Evolutionary conservation across 495 filamentous ascomycete species (phyloP), one percentile per base, ranked within the genome.

Genomic region (Penicillium dipodomyicola): DNA sequence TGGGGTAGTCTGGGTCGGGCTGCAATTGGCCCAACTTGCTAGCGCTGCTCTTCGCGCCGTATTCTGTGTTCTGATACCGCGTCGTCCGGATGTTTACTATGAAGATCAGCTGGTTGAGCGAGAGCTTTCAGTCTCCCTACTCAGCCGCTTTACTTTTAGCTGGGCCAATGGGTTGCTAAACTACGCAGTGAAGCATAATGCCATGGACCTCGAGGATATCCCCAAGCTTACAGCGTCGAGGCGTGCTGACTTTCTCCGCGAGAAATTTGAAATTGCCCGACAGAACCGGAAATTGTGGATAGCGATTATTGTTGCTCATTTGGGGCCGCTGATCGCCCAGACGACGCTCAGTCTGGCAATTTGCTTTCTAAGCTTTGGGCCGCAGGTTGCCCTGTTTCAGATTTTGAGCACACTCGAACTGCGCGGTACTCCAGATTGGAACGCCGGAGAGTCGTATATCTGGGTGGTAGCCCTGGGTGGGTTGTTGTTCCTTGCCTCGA

Each of bases 331-430:
- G 30, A 42, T 75, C 0, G 39, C 81, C 7, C 87, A 91, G 63
- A 81, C 77, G 59, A 19, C 67, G 14, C 65, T 89, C 14, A 83
- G 81, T 3, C 20, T 84, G 0, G 23, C 79, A 6, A 72, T 75
- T 32, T 81, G 82, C 5, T 65, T 86, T 27, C 65, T 86, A 4
- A 82, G 80, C 41, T 89, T 91, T 52, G 81, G 80, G 0, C 90
- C 90, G 1, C 88, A 91, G 59, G 79, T 87, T 51, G 83, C 87
- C 11, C 79, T 89, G 50, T 79, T 84, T 52, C 78, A 84, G 45
- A 77, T 94, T 23, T 69, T 94, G 19, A 74, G 67, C 17, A 64
- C 69, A 2, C 72, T 93, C n/a, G 88, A 92, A 68, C 67, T 59
- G n/a, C 78, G 82, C 4, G 59, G 72, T 7, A 72, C n/a, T 8